Evolutionary conservation across 371 early-diverging fungal species (phyloP).

Genomic region (Chytridiales sp.): DNA sequence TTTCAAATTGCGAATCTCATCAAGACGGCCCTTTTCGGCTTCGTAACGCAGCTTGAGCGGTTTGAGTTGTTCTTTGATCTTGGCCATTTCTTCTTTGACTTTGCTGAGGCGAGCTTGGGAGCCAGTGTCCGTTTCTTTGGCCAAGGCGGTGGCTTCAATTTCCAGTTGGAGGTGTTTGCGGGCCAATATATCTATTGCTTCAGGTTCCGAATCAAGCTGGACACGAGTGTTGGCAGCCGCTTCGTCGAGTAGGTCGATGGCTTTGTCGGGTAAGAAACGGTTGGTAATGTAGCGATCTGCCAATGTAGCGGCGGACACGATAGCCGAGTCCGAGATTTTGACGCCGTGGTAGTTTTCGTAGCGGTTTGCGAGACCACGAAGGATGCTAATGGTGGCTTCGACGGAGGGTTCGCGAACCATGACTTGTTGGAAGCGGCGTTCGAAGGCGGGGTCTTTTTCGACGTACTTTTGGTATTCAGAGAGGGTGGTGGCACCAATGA

Average conservation of each 20-base stretch:
- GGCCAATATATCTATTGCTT: conserved; percentile 91
- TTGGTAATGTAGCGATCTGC: conserved; percentile 76
- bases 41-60: conserved; percentile 88
- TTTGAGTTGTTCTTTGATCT: conserved; percentile 77
- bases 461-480: conserved; percentile 84
- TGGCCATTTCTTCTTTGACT: conserved; percentile 81
- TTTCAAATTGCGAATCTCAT: conserved; percentile 82
- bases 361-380: conserved; percentile 75
- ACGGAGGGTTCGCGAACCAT: conserved; percentile 75
- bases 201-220: conserved; percentile 94
- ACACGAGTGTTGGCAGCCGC: conserved; percentile 94
- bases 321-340: conserved; percentile 68
- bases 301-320: conserved; percentile 76
- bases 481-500: conserved; percentile 86
- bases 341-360: conserved; percentile 75
- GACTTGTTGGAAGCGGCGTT: conserved; percentile 81
- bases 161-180: conserved; percentile 87
- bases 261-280: conserved; percentile 82
- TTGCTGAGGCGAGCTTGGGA: conserved; percentile 69
- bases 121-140: conserved; percentile 85
- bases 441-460: conserved; percentile 89
- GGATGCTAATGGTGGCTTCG: conserved; percentile 78
- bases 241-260: conserved; percentile 86
- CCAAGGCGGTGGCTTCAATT: conserved; percentile 90
- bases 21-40: conserved; percentile 76